These are phyloP conservation scores for Spatholobus suberectus DNA, from an alignment of 306 rosid species.

Conservation along the genomic window DNA sequence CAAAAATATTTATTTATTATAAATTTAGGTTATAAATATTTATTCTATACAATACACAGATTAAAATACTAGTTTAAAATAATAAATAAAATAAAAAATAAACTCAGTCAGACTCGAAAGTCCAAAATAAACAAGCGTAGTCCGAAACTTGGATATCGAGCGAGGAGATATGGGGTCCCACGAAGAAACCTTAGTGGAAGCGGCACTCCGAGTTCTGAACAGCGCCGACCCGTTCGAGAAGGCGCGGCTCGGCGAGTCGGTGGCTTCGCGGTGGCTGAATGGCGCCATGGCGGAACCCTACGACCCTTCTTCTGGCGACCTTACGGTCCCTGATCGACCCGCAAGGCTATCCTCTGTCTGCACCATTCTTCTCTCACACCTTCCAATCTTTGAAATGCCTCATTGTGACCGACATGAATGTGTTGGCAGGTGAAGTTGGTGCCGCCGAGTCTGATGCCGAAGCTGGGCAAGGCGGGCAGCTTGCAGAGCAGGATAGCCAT, in stretches of 20 bases:
- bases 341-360: conserved; percentile 71
- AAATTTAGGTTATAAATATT: no score
- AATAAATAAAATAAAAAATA: no score
- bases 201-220: conserved; percentile 81
- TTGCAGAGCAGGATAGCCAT: conserved; percentile 88
- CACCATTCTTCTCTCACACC: not conserved
- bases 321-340: conserved; percentile 75
- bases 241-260: conserved; percentile 71
- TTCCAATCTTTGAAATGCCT: conserved; percentile 32
- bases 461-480: conserved; percentile 95
- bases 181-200: conserved; percentile 64
- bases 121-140: not conserved
- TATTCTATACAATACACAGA: no score
- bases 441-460: conserved; percentile 82
- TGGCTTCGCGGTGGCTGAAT: conserved; percentile 75
- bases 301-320: conserved; percentile 47
- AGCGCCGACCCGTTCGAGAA: conserved; percentile 86
- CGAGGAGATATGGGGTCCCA: not conserved
- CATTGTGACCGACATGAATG: not conserved
- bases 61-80: no score
- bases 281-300: conserved; percentile 63
- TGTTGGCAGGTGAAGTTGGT: conserved; percentile 71
- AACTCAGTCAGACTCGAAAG: no score
- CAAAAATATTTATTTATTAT: no score
- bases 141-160: not conserved